phyloP scores from a whole-genome alignment of 495 filamentous ascomycete genomes.

The Penicillium psychrofluorescens region DNA sequence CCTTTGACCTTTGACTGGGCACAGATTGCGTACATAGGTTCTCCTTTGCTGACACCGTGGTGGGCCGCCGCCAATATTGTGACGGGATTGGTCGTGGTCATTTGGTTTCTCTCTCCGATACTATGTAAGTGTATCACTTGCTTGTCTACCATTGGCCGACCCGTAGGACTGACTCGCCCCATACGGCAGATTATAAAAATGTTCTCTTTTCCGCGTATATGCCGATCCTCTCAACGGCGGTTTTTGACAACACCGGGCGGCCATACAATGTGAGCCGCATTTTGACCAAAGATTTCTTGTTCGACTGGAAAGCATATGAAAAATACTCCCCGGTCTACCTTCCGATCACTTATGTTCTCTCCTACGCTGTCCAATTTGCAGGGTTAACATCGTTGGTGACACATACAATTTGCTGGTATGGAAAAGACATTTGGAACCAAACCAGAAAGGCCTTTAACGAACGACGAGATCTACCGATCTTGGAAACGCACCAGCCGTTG shows the following conservation, averaged over 20 bases:
- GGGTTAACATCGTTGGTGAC: slow-evolving; percentile 53
- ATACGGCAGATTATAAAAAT: slow-evolving; percentile 57
- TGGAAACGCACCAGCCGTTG: slow-evolving; percentile 17
- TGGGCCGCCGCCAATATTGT: slow-evolving; percentile 88
- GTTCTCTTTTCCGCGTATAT: slow-evolving; percentile 70
- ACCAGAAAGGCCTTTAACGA: slow-evolving; percentile 21
- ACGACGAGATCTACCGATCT: slow-evolving; percentile 10
- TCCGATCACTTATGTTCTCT: slow-evolving; percentile 75
- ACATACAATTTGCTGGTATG: slow-evolving; percentile 20
- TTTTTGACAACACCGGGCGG: slow-evolving; percentile 72
- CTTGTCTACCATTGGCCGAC: no score
- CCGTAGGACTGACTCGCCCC: neutral
- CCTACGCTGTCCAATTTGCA: slow-evolving; percentile 79
- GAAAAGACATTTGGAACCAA: slow-evolving; percentile 24
- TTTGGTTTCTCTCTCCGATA: slow-evolving; percentile 76
- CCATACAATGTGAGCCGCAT: slow-evolving; percentile 74
- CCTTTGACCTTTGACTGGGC: slow-evolving; percentile 89
- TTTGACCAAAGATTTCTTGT: slow-evolving; percentile 63
- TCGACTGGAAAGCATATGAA: slow-evolving; percentile 65
- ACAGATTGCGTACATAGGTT: slow-evolving; percentile 84
- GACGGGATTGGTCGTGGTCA: slow-evolving; percentile 69
- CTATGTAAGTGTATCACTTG: slow-evolving; percentile 20
- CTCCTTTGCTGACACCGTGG: slow-evolving; percentile 74
- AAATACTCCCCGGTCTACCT: slow-evolving; percentile 76
- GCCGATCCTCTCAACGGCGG: slow-evolving; percentile 66